Percentiles rank a stretch among this genome's conserved stretches.
Conservation (phyloP, 78 protist genomes). For the Dictyostelium firmibasis region DNA sequence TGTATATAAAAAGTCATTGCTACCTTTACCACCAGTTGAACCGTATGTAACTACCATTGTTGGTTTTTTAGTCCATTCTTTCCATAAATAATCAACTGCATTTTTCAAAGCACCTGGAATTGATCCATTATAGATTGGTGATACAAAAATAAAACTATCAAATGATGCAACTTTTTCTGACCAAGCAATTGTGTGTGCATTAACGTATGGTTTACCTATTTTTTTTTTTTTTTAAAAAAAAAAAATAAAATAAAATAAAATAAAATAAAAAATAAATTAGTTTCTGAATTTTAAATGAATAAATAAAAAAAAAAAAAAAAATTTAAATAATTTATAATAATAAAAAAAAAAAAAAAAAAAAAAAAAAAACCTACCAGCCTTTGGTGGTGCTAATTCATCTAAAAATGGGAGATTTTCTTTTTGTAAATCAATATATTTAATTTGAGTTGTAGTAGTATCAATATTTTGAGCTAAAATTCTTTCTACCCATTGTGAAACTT, state of each 20-base stretch:
- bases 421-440: not conserved
- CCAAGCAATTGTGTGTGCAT: not conserved
- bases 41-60: not conserved
- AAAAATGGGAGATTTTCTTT: not conserved
- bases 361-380: not conserved
- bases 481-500: not conserved
- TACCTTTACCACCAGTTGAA: not conserved
- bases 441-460: not conserved
- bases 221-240: too few species aligned
- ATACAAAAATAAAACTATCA: not conserved
- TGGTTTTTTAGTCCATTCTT: conserved; percentile 21
- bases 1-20: not conserved
- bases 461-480: not conserved
- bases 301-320: too few species aligned
- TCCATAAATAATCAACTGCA: not conserved
- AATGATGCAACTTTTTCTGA: not conserved
- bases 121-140: not conserved
- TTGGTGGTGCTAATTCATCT: not conserved
- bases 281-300: too few species aligned
- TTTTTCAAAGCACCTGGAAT: not conserved
- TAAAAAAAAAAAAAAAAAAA: too few species aligned
- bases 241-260: too few species aligned
- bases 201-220: not conserved
- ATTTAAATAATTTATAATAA: too few species aligned
- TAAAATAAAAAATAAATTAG: too few species aligned